Evolutionary conservation across 2,329 filamentous ascomycete species (phyloP), one percentile per base, ranked within the genome.

Genomic region (Thermomyces lanuginosus): DNA sequence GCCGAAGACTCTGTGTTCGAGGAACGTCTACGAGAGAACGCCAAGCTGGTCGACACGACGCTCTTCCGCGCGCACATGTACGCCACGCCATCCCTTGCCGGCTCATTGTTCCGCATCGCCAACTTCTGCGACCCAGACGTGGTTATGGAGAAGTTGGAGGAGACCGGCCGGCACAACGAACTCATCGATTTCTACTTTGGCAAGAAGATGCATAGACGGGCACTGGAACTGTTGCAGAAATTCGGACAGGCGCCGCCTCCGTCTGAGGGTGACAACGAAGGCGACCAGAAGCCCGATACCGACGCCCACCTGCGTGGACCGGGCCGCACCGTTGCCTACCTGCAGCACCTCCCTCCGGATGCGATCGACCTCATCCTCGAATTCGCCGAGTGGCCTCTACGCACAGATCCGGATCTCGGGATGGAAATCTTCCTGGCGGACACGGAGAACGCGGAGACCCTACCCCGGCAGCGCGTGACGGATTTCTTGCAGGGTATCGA

Each of bases 81-180:
- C 44, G 82, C 78, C 3, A 75, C 74, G 5, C 86, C 89, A 4
- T 72, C 76, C 4, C 63, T 98, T 7, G 83, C 83, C 3, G 79
- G 80, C 2, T 81, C 84, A 0, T 66, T 98, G 0, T 95, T 98
- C 58, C 82, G 89, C 13, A 81, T 95, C 27, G 76, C 84, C 45
- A 98, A 98, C 49, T 95, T 93, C 47, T 95, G 89, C 50, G 86
- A 98, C 42, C 86, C 89, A 0, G 76, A 81, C 16, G 89, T 95
- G 2, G 86, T 98, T 12, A 89, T 92, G 46, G 80, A 92, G 51
- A 83, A 83, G 42, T 61, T 98, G 4, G 72, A 92, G 33, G 81
- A 92, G 48, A 81, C 76, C 21, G 79, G 79, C 31, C 72, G 84
- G 16, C 93, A 92, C 52, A 86, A 76, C 27, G 86, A 95, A 54